Evolutionary conservation across 1,284 basidiomycete species (phyloP), one percentile per base, ranked within the genome.

Genomic region (Tylopilus sp.): DNA sequence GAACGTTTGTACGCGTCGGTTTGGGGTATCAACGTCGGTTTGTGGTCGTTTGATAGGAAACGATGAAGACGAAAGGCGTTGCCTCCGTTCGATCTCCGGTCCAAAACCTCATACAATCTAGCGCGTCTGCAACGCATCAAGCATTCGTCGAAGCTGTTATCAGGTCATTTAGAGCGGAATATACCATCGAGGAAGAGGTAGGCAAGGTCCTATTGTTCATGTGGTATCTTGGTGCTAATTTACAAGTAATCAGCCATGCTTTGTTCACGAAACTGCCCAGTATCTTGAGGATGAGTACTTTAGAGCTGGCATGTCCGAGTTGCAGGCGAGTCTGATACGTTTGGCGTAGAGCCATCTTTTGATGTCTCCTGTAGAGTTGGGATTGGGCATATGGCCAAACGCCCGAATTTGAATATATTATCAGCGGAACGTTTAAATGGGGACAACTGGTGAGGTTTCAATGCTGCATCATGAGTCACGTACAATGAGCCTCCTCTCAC

Each of bases 311-410:
- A 91, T 94, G 74, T 80, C 82, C 1, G 95, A 97, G 74, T 81
- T 98, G 58, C 83, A 81, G 69, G 95, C 92, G 69, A 61, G 87
- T 74, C 22, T 44, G 19, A 26, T 26, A 7, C 15, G 13, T 57
- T 26, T 22, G 51, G 63, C 53, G 60, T 41, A 29, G 49, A 52
- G 10, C 61, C 62, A 7, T 47, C 59, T 26, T 38, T 63, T 64
- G 54, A 60, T 29, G 4, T 15, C 32, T 62, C 3, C 33, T 59
- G 24, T 74, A 97, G 93, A 91, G 87, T 51, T 99, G 97, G 98
- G 88, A 94, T 32, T 99, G 97, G 96, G 85, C 89, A 38, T 98
- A 90, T 74, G 97, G 97, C 0, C 95, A 98, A 76, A 98, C 97
- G 0, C 97, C 97, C 60, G 94, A 97, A 76, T 99, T 99, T 77